Conservation (phyloP, 768 basidiomycete species). For the Russula sp. region DNA sequence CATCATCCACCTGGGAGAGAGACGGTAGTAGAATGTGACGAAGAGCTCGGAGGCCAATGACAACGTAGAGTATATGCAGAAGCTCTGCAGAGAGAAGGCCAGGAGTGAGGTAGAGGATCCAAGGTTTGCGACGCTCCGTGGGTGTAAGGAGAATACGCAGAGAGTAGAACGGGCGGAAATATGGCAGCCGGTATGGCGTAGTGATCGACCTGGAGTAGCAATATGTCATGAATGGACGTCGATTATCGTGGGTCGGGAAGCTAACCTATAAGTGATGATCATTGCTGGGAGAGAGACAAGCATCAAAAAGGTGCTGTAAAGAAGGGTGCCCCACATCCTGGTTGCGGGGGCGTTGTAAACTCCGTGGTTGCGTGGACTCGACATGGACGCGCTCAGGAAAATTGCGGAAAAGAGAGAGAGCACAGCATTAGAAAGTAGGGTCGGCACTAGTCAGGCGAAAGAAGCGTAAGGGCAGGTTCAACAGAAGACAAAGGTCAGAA, state of each 20-base stretch:
- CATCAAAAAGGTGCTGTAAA: slow-evolving; percentile 61
- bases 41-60: slow-evolving; percentile 39
- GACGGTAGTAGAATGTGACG: slow-evolving; percentile 56
- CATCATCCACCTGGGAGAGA: slow-evolving; percentile 34
- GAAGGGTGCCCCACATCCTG: slow-evolving; percentile 53
- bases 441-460: slow-evolving; percentile 39
- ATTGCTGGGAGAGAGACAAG: slow-evolving; percentile 61
- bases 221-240: neutral
- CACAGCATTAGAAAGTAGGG: slow-evolving; percentile 42
- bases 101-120: slow-evolving; percentile 77
- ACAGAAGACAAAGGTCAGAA: neutral
- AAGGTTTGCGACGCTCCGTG: slow-evolving; percentile 71
- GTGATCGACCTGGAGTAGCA: slow-evolving; percentile 58
- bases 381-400: slow-evolving; percentile 48
- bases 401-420: slow-evolving; percentile 53
- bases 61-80: slow-evolving; percentile 40
- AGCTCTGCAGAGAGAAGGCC: slow-evolving; percentile 46
- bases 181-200: slow-evolving; percentile 72
- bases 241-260: slow-evolving; percentile 1
- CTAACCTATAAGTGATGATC: slow-evolving; percentile 72
- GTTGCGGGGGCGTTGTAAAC: slow-evolving; percentile 58
- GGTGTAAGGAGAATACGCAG: slow-evolving; percentile 72
- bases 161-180: slow-evolving; percentile 49
- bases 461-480: slow-evolving; percentile 28
- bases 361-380: slow-evolving; percentile 49